Percentiles rank a stretch among this genome's conserved stretches.
phyloP scores from a whole-genome alignment of 2,329 filamentous ascomycete species.

The Diaporthe destruens region DNA sequence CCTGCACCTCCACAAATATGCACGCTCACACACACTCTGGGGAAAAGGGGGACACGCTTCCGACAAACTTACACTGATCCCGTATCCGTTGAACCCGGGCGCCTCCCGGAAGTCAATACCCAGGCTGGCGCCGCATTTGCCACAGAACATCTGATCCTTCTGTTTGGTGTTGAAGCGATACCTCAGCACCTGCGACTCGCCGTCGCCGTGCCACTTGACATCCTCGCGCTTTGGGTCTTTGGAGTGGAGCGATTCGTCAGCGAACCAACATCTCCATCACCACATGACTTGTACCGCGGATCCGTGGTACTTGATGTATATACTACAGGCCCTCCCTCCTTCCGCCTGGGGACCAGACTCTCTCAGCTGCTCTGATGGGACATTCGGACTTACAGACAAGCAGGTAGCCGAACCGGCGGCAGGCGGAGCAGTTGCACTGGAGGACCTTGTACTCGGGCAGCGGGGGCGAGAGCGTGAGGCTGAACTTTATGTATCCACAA shows the following conservation, averaged over 20 bases:
- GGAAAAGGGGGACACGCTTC: too few relatives aligned
- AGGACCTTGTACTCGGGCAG: slow-evolving; percentile 59
- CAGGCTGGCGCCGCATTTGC: slow-evolving; percentile 60
- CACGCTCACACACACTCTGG: not conserved
- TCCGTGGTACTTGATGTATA: not conserved
- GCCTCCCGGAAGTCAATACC: slow-evolving; percentile 59
- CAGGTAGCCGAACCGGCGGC: slow-evolving; percentile 63
- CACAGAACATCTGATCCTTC: slow-evolving; percentile 63
- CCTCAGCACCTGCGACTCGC: slow-evolving; percentile 50
- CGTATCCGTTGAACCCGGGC: slow-evolving; percentile 51
- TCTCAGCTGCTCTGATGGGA: not conserved
- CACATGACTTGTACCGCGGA: not conserved
- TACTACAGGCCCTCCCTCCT: not conserved
- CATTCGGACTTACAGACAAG: slow-evolving; percentile 57
- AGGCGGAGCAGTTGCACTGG: slow-evolving; percentile 68
- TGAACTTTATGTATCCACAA: slow-evolving; percentile 64
- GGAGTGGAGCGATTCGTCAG: not conserved
- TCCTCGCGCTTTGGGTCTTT: slow-evolving; percentile 56
- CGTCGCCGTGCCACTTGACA: slow-evolving; percentile 58
- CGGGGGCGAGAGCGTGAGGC: slow-evolving; percentile 61
- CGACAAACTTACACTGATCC: slow-evolving; percentile 56
- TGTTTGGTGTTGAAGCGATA: slow-evolving; percentile 63
- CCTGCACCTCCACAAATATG: too few relatives aligned
- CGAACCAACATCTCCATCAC: not conserved
- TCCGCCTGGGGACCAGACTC: not conserved